Evolutionary conservation across 208 protist species (phyloP), one percentile per base, ranked within the genome.

Genomic region (Leishmania aethiopica): DNA sequence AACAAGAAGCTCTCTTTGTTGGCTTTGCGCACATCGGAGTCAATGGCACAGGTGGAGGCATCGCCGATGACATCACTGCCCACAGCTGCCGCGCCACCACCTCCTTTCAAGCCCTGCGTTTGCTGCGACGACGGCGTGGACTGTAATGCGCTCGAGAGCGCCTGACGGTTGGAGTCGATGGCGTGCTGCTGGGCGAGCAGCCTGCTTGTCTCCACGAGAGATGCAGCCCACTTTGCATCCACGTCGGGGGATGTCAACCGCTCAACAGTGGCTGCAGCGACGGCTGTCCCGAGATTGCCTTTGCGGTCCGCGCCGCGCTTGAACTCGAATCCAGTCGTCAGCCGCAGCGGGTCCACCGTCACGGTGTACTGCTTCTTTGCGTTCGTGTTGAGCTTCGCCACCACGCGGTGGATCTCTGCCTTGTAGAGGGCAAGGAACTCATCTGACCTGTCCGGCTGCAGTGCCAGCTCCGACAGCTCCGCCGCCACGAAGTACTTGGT

Each of bases 401-500:
- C 82, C 37, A 93, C 90, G 35, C 88, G 89, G 75, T 88, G 78
- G 3, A 97, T 87, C 67, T 96, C 89, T 25, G 86, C 79, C 64
- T 88, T 86, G 81, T 97, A 97, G 69, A 86, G 90, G 10, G 86
- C 86, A 37, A 92, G 67, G 75, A 97, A 96, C 45, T 96, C 90
- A 55, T 88, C 90, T 22, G 87, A 80, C 62, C 81, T 83, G 72
- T 95, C 86, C 1, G 90, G 85, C 73, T 94, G 89, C 64, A 97
- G 86, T 22, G 88, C 90, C 40, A 95, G 91, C 77, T 97, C 90
- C 3, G 89, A 83, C 13, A 87, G 67, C 49, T 97, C 91, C 4
- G 88, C 62, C 8, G 84, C 77, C 17, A 96, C 89, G 59, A 89
- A 90, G 88, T 94, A 95, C 42, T 77, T 78, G 57, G 88, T 95